Evolutionary conservation across 1,284 basidiomycete genomes (phyloP), one percentile per base, ranked within the genome.

Genomic region (Naganishia liquefaciens): DNA sequence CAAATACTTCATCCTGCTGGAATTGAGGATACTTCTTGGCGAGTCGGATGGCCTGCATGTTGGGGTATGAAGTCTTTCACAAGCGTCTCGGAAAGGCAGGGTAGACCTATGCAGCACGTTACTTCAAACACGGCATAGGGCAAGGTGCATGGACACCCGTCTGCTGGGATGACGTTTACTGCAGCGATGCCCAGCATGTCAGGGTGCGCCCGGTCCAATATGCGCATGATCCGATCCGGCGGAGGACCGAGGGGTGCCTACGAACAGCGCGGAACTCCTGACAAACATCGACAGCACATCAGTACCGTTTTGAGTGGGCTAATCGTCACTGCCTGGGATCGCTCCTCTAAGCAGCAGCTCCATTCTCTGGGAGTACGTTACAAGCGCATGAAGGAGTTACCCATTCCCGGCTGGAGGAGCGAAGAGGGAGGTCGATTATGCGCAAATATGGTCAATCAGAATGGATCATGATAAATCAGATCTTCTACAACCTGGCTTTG

Each of bases 11-110:
- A 81, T 94, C 91, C 75, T 88, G 86, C 53, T 88, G 83, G 73
- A 98, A 88, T 74, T 95, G 88, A 33, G 94, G 92, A 75, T 90
- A 96, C 79, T 96, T 97, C 82, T 89, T 91, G 76, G 93, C 88
- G 28, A 98, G 83, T 80, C 89, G 75, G 70, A 79, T 72, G 33
- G 78, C 77, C 71, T 79, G 78, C 78, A 79, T 79, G 54, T 46
- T 75, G 43, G 28, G 49, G 25, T 25, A 51, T 51, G 27, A 30
- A 11, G 43, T 3, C 2, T 3, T 15, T 5, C 15, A 25, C 13
- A 49, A 49, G 21, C 47, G 47, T 23, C 19, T 30, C 15, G 17
- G 19, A 23, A 23, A 19, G 13, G 11, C n/a, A 37, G 13, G 21
- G 23, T 3, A 33, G 33, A 43, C 19, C 21, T n/a, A n/a, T 47